Evolutionary conservation across 225 moss, liverwort and hornwort genomes (phyloP), one percentile per base, ranked within the genome.

Genomic region (Pseudoscleropodium purum): DNA sequence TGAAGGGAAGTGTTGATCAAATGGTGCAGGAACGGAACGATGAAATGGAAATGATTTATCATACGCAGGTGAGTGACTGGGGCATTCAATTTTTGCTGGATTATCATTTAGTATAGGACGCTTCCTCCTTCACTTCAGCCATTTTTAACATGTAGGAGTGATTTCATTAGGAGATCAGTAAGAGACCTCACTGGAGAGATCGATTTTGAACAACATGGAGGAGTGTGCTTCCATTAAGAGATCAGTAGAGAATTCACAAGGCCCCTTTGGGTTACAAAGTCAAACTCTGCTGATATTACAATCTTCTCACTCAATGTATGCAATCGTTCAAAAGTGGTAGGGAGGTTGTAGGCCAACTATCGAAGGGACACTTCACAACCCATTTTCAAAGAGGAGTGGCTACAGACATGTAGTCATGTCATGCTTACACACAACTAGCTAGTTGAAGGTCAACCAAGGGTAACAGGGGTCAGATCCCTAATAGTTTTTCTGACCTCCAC

Each of bases 21-120:
- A 85, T 98, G 61, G 75, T 94, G 91, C 88, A 85, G 86, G 94
- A 96, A 51, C 83, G 95, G n/a, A 92, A 97, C 54, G 84, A 82
- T 36, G 97, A 98, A 84, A 96, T 97, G 96, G 98, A 98, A 74
- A 93, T 91, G 62, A 90, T 97, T 88, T 93, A 95, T 75, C 93
- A 95, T 76, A 95, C 95, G 18, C 96, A 94, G 94, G 94, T 94
- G 81, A 79, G 90, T 85, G 83, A n/a, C 82, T 69, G 7, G 59
- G 18, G 29, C 3, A 18, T 39, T n/a, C 27, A 80, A 59, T 59
- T 61, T 43, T 81, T 25, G 29, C 52, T 81, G 69, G 16, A 13
- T 47, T 43, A 17, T 60, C 83, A 49, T 49, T 7, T 10, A 39
- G 56, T 68, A 7, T 13, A 39, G 13, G 39, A 39, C 21, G 11